Conservation (phyloP, 208 protist genomes). For the Naegleria gruberi region DNA sequence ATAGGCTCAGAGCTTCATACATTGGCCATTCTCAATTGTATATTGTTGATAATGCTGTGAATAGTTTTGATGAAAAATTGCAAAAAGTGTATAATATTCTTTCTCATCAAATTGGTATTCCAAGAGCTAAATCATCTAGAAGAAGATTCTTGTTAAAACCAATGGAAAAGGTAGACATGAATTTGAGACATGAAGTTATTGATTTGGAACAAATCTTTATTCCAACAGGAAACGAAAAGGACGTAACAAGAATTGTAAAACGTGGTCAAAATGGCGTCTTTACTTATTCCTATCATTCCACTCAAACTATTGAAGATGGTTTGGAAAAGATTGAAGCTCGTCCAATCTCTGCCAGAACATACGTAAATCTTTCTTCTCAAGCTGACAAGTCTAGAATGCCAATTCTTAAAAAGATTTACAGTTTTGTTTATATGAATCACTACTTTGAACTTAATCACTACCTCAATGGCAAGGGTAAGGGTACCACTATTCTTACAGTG, state of each 20-base stretch:
- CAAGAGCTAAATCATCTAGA: not conserved
- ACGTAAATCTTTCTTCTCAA: not conserved
- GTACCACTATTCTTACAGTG: not conserved
- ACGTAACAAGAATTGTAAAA: not conserved
- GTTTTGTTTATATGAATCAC: not conserved
- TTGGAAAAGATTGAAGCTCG: not conserved
- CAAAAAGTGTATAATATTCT: constrained; percentile 28
- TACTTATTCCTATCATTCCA: not conserved
- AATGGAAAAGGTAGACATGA: not conserved
- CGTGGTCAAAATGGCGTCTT: not conserved
- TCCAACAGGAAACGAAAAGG: not conserved
- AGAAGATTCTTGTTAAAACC: not conserved
- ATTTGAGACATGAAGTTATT: not conserved
- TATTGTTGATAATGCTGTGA: constrained; percentile 45
- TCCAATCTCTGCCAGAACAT: not conserved
- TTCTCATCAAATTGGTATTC: not conserved
- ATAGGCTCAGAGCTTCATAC: constrained; percentile 51
- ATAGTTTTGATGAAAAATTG: constrained; percentile 47
- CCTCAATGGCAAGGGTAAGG: not conserved
- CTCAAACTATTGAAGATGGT: not conserved
- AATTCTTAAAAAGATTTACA: not conserved
- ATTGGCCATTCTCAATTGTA: constrained; percentile 40
- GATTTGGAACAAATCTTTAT: constrained; percentile 11
- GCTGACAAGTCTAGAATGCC: not conserved
- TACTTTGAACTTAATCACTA: not conserved